Conservation (phyloP, 2,329 filamentous ascomycete species). For the Trichoderma sp. region DNA sequence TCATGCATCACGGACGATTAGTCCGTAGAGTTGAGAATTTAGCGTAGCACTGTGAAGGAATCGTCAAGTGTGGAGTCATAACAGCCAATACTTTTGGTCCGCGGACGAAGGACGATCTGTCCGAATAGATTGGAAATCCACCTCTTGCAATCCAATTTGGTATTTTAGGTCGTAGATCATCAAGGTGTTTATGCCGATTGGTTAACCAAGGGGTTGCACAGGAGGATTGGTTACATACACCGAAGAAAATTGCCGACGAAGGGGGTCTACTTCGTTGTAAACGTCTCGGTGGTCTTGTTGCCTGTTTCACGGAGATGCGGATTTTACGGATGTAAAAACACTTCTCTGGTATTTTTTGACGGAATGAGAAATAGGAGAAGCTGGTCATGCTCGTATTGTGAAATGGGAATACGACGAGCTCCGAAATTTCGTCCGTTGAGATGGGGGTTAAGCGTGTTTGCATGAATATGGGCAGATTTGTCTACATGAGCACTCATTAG, state of each 20-base stretch:
- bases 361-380: neutral
- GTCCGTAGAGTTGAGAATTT: neutral
- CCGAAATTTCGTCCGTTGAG: neutral
- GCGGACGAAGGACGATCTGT: neutral
- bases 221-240: neutral
- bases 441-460: neutral
- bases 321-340: neutral
- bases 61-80: neutral
- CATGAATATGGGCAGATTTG: neutral
- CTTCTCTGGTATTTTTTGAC: neutral
- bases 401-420: neutral
- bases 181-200: neutral
- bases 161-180: neutral
- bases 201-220: neutral
- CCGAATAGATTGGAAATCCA: neutral
- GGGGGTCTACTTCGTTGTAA: neutral
- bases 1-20: neutral
- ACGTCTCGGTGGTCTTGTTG: rapidly evolving
- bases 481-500: neutral
- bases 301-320: neutral
- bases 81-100: neutral
- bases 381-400: neutral
- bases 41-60: neutral
- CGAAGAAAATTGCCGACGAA: neutral
- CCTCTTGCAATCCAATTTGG: neutral